phyloP scores from a whole-genome alignment of 1,284 basidiomycete species.

The Marasmius fiardii region DNA sequence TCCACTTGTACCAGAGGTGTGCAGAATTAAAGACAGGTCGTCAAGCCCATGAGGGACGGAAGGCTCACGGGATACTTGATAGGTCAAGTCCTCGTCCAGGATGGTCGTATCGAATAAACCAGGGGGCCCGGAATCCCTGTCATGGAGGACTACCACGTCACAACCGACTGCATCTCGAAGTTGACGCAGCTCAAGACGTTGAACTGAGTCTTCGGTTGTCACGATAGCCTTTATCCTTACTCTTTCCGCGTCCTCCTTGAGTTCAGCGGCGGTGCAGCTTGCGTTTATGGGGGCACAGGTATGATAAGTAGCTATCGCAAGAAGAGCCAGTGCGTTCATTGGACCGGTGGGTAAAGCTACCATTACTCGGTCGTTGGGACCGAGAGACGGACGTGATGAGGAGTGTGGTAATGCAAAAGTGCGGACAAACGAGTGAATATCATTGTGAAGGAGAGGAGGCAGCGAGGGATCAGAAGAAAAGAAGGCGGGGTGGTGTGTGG shows the following conservation, averaged over 20 bases:
- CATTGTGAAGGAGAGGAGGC: slow-evolving; percentile 28
- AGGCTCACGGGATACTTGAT: slow-evolving; percentile 16
- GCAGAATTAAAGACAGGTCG: slow-evolving; percentile 55
- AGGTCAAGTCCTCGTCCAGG: slow-evolving; percentile 21
- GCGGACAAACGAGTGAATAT: slow-evolving; percentile 31
- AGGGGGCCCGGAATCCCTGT: slow-evolving; percentile 28
- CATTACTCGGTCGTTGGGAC: slow-evolving; percentile 41
- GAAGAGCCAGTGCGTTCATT: slow-evolving; percentile 39
- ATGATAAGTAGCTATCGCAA: slow-evolving; percentile 37
- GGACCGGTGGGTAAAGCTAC: slow-evolving; percentile 41
- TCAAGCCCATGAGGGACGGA: slow-evolving; percentile 33
- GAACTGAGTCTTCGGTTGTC: slow-evolving; percentile 33
- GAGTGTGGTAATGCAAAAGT: slow-evolving; percentile 35
- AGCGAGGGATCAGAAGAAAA: slow-evolving; percentile 24
- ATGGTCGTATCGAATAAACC: slow-evolving; percentile 38
- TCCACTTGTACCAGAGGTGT: slow-evolving; percentile 66
- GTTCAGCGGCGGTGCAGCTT: slow-evolving; percentile 37
- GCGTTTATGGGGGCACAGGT: slow-evolving; percentile 43
- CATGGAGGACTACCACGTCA: slow-evolving; percentile 33
- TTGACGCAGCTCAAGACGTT: slow-evolving; percentile 31
- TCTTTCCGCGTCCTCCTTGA: slow-evolving; percentile 35
- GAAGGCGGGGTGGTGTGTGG: slow-evolving; percentile 30
- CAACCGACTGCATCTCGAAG: slow-evolving; percentile 31
- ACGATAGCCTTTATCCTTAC: slow-evolving; percentile 35
- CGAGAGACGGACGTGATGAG: slow-evolving; percentile 22